Percentiles rank a stretch among this genome's conserved stretches.
Conservation (phyloP, 2,329 filamentous ascomycete genomes). For the Penicillium olsonii region DNA sequence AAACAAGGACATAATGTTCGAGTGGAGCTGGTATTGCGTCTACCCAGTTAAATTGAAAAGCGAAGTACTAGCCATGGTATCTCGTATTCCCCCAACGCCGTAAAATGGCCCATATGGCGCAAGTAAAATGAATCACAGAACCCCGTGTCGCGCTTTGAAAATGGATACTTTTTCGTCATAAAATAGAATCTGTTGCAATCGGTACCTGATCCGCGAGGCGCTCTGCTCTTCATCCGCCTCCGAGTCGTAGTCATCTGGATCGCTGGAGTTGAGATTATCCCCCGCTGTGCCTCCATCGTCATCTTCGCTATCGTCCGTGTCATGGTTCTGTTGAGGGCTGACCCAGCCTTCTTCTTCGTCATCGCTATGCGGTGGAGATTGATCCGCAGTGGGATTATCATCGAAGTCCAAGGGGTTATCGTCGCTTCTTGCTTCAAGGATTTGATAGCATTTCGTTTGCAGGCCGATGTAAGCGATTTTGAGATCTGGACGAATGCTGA, state of each 20-base stretch:
- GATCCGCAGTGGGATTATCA: constrained; percentile 34
- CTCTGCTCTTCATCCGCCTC: constrained; percentile 41
- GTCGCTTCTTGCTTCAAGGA: constrained; percentile 61
- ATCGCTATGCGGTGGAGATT: constrained; percentile 42
- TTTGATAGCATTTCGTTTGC: constrained; percentile 77
- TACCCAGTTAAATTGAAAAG: neutral
- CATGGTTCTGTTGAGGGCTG: constrained; percentile 41
- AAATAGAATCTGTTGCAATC: constrained; percentile 76
- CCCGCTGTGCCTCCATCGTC: constrained; percentile 22
- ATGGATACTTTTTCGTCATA: constrained; percentile 82
- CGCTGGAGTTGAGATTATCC: constrained; percentile 27
- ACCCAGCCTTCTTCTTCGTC: constrained; percentile 43
- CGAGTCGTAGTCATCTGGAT: constrained; percentile 48
- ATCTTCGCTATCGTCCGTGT: constrained; percentile 35
- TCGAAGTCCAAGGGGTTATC: constrained; percentile 37
- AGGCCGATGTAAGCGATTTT: constrained; percentile 78
- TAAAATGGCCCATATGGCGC: neutral
- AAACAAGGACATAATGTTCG: neutral
- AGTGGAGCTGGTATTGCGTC: neutral
- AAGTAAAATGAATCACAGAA: constrained; percentile 32
- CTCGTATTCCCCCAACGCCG: constrained; percentile 5
- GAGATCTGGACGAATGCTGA: constrained; percentile 73
- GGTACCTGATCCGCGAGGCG: constrained; percentile 50
- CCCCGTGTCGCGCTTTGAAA: constrained; percentile 72
- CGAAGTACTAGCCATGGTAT: constrained; percentile 8